Evolutionary conservation across 768 basidiomycete genomes (phyloP).

Genomic region (Wakefieldia striispora): DNA sequence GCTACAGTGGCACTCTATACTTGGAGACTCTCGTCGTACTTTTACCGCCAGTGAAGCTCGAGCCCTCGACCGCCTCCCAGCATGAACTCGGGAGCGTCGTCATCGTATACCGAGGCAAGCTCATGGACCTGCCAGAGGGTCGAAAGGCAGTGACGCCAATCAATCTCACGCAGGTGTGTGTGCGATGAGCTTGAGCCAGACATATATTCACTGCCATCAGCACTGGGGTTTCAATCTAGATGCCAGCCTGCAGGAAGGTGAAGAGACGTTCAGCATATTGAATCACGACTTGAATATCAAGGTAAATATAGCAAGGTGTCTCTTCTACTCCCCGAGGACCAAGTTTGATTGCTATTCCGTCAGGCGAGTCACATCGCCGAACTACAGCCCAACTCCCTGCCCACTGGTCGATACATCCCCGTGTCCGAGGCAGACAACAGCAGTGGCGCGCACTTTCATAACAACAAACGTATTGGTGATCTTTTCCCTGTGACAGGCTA

Average conservation of each 20-base stretch:
- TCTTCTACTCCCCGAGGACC: neutral
- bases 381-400: conserved; percentile 46
- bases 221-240: conserved; percentile 86
- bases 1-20: conserved; percentile 60
- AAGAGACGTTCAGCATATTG: conserved; percentile 48
- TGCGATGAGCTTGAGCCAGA: neutral
- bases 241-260: conserved; percentile 51
- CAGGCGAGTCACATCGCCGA: conserved; percentile 57
- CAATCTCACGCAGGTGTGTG: conserved; percentile 69
- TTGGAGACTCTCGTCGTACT: conserved; percentile 58
- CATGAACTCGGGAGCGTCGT: conserved; percentile 62
- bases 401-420: conserved; percentile 50
- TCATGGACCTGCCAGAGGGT: conserved; percentile 42
- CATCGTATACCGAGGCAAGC: conserved; percentile 66
- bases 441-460: conserved; percentile 44
- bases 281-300: conserved; percentile 45
- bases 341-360: neutral
- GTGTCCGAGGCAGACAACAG: conserved; percentile 40
- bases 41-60: conserved; percentile 36
- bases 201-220: conserved; percentile 31
- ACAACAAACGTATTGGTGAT: conserved; percentile 53
- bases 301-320: conserved; percentile 17
- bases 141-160: conserved; percentile 60
- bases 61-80: conserved; percentile 32
- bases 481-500: conserved; percentile 58